Evolutionary conservation across 2,329 filamentous ascomycete species (phyloP), one percentile per base, ranked within the genome.

Genomic region (Diaporthe eres): DNA sequence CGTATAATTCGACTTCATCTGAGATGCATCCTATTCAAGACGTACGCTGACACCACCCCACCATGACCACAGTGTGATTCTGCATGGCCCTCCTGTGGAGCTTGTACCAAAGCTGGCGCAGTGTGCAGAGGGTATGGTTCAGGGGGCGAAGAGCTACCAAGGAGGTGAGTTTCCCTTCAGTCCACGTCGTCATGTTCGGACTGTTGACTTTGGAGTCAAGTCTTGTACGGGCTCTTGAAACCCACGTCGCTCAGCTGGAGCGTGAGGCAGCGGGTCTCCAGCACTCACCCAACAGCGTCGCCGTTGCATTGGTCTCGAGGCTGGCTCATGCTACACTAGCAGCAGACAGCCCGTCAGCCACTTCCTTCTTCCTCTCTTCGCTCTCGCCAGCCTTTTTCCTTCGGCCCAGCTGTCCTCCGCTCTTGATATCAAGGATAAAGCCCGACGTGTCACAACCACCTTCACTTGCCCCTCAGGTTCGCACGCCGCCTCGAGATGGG

Each of bases 351-450:
- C 58, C 60, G 1, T 68, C 72, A 2, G 10, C 72, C 10, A 55
- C 51, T 2, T 44, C 72, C 0, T 74, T 74, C 9, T 74, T 74
- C 7, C 72, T 74, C 44, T 74, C 72, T 9, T 47, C 60, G 5
- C 39, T 74, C 8, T 74, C 72, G 2, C 72, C 72, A 17, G 37
- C 72, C 13, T 67, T 70, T 12, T 74, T 74, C 17, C 72, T 74
- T 10, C 34, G 72, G 12, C 72, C 72, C 22, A 74, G 72, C 4
- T 74, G 72, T 49, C 72, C 72, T 70, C 72, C 72, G n/a, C 49
- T 74, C 1, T 31, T 58, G 17, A 63, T 72, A 63, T 72, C 71
- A 28, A 63, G 57, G 10, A 63, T 72, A 12, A 72, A 72, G 17
- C 57, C 71, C 13, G 58, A 60, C 8, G 71, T 72, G 22, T 55